These are phyloP conservation scores for Alternaria triticimaculans DNA, from an alignment of 2,329 filamentous ascomycete species.

Conservation along the genomic window DNA sequence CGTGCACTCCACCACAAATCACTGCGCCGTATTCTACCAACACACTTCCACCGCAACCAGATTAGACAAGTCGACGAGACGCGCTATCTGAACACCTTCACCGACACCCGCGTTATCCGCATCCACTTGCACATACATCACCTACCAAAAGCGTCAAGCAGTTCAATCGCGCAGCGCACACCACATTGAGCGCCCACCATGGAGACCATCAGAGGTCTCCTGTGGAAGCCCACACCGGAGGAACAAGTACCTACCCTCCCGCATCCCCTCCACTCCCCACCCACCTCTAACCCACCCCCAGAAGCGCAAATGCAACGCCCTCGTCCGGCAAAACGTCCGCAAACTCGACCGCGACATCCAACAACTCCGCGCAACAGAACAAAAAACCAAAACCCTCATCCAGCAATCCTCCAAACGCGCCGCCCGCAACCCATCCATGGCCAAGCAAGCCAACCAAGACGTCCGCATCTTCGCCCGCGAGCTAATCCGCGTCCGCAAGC, in stretches of 20 bases:
- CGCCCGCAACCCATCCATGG: constrained; percentile 78
- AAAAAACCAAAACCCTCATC: constrained; percentile 78
- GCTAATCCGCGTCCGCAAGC: constrained; percentile 81
- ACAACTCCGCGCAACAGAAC: constrained; percentile 77
- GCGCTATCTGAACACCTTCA: background rate
- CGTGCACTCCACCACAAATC: constrained; percentile 3
- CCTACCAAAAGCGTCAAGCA: background rate
- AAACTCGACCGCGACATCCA: constrained; percentile 93
- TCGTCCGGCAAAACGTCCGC: constrained; percentile 88
- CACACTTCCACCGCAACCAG: background rate
- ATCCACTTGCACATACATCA: constrained; percentile 3
- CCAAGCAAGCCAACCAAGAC: constrained; percentile 80
- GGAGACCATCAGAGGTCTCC: constrained; percentile 85
- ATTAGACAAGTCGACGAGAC: background rate
- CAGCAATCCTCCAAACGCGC: constrained; percentile 80
- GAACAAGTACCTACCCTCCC: constrained; percentile 71
- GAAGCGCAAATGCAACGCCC: constrained; percentile 93
- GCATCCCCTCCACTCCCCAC: background rate
- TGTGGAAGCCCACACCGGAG: constrained; percentile 91
- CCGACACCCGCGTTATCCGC: constrained; percentile 5
- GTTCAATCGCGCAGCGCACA: background rate
- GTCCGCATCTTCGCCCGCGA: constrained; percentile 88
- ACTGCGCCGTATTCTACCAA: background rate
- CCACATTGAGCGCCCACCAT: constrained; percentile 57
- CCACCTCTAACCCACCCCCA: constrained; percentile 50